Evolutionary conservation across 2,329 filamentous ascomycete species (phyloP).

Genomic region (Aureobasidium sp.): DNA sequence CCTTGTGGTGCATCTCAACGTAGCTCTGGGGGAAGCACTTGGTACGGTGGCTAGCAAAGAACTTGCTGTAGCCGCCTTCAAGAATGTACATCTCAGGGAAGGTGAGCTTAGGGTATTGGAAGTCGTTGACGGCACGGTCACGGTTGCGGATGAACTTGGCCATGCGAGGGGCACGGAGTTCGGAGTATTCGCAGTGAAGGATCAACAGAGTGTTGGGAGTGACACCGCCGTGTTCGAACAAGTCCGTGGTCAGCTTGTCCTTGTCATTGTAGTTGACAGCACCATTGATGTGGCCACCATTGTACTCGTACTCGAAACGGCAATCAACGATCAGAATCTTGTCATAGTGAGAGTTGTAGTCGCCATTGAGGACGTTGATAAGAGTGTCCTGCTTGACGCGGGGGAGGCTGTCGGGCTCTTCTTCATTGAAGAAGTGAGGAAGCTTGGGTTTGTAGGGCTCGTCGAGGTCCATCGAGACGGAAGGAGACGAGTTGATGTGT

Average conservation of each 20-base stretch:
- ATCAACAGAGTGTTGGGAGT: constrained; percentile 70
- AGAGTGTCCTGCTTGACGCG: constrained; percentile 77
- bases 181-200: constrained; percentile 98
- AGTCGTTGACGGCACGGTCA: constrained; percentile 77
- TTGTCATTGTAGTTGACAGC: constrained; percentile 98
- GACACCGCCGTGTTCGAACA: constrained; percentile 58
- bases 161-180: constrained; percentile 92
- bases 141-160: constrained; percentile 85
- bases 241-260: constrained; percentile 68
- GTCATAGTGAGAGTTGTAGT: constrained; percentile 67
- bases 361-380: constrained; percentile 78
- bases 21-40: constrained; percentile 93
- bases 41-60: constrained; percentile 69
- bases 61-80: constrained; percentile 90
- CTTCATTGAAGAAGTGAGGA: constrained; percentile 75
- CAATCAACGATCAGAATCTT: constrained; percentile 88
- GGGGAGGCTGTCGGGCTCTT: constrained; percentile 76
- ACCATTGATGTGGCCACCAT: constrained; percentile 87
- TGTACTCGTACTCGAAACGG: constrained; percentile 97
- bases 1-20: constrained; percentile 89
- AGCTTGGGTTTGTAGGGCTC: constrained; percentile 64
- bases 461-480: constrained; percentile 68
- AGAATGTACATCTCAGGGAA: constrained; percentile 97
- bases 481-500: constrained; percentile 48
- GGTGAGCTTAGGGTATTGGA: constrained; percentile 78